Conservation (phyloP, 2,329 filamentous ascomycete species). For the Xylariaceae sp. region DNA sequence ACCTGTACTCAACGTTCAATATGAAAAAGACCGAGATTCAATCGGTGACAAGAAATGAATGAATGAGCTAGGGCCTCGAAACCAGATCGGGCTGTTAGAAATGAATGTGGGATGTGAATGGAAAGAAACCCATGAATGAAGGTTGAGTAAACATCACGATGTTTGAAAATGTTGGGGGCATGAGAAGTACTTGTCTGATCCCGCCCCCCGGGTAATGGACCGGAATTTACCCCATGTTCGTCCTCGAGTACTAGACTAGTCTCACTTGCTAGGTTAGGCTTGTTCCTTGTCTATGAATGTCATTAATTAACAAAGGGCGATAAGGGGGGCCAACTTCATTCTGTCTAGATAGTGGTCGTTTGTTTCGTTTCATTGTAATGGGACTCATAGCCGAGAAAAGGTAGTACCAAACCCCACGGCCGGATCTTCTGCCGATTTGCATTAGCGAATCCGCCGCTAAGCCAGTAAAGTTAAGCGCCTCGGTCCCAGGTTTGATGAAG, state of each 20-base stretch:
- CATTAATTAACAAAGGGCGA: neutral
- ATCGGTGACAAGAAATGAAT: neutral
- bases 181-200: no score
- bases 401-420: constrained; percentile 12
- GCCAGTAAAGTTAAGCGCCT: constrained; percentile 15
- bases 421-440: constrained; percentile 10
- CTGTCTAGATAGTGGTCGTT: constrained; percentile 1
- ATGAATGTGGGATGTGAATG: constrained; percentile 5
- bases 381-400: neutral
- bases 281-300: neutral
- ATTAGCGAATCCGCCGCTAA: constrained; percentile 3
- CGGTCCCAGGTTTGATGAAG: constrained; percentile 8
- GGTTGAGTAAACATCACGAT: neutral
- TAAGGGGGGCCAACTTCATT: neutral
- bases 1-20: constrained; percentile 9
- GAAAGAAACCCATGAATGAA: constrained; percentile 1
- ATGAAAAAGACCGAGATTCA: neutral
- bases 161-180: no score
- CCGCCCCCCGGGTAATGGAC: no score
- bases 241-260: neutral
- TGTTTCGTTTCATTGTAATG: constrained; percentile 11
- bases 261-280: neutral
- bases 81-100: constrained; percentile 9
- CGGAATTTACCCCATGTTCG: neutral
- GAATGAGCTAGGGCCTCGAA: constrained; percentile 8